Evolutionary conservation across 495 filamentous ascomycete genomes (phyloP).

Genomic region (Talaromyces nanjingensis): DNA sequence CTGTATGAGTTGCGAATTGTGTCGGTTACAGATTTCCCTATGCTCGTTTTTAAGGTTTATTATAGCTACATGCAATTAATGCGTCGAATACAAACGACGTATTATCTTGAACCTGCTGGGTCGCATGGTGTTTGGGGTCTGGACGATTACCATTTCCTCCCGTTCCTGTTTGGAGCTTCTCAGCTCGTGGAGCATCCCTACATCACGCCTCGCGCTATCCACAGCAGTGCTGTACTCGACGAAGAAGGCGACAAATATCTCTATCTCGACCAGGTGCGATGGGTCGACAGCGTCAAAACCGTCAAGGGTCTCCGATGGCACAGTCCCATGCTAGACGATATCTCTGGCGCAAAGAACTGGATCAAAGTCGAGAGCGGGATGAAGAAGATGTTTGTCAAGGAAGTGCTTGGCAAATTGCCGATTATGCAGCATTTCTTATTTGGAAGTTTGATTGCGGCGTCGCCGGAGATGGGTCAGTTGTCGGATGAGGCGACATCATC

Average conservation of each 20-base stretch:
- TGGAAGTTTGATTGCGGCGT: conserved; percentile 72
- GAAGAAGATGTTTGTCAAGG: conserved; percentile 90
- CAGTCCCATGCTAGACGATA: conserved; percentile 97
- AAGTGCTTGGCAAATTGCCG: conserved; percentile 88
- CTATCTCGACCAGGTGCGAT: conserved; percentile 86
- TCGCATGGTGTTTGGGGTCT: conserved; percentile 95
- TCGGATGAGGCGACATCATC: conserved; percentile 39
- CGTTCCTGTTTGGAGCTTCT: conserved; percentile 92
- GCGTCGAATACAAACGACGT: conserved; percentile 77
- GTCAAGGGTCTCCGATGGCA: conserved; percentile 96
- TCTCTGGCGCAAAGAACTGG: conserved; percentile 88
- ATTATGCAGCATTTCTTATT: conserved; percentile 99
- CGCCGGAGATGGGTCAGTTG: conserved; percentile 68
- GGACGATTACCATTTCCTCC: conserved; percentile 95
- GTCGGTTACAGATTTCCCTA: conserved; percentile 54
- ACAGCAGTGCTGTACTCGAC: conserved; percentile 77
- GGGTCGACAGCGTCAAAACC: conserved; percentile 93
- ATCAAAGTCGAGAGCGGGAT: conserved; percentile 88
- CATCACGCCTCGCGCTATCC: conserved; percentile 80
- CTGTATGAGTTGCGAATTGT: conserved; percentile 74
- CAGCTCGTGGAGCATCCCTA: conserved; percentile 83
- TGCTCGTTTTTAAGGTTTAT: conserved; percentile 71
- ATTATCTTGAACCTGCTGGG: conserved; percentile 92
- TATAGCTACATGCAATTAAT: conserved; percentile 72
- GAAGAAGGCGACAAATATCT: conserved; percentile 76